Evolutionary conservation across 352 stramenopile genomes (phyloP).

Genomic region (Albugo laibachii): DNA sequence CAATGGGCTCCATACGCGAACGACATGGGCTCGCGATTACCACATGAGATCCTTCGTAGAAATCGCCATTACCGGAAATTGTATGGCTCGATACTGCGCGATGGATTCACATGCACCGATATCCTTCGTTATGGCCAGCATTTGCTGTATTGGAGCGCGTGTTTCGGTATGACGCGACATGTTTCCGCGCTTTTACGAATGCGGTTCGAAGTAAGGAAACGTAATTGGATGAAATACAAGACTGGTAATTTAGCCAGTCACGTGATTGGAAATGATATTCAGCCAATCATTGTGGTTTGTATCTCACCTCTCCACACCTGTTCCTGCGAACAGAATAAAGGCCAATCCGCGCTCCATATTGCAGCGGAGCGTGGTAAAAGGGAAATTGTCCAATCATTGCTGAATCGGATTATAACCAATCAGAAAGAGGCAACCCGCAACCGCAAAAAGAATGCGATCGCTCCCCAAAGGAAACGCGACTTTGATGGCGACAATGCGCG

Average conservation of each 20-base stretch:
- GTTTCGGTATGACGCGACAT: constrained; percentile 37
- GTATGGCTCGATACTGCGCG: constrained; percentile 4
- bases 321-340: constrained; percentile 39
- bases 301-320: constrained; percentile 33
- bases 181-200: constrained; percentile 24
- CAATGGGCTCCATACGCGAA: constrained; percentile 25
- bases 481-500: background rate
- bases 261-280: background rate
- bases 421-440: background rate
- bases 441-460: constrained; percentile 2
- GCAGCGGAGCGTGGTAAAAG: constrained; percentile 27
- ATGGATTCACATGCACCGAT: constrained; percentile 15
- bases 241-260: background rate
- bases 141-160: constrained; percentile 50
- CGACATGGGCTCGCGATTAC: constrained; percentile 38
- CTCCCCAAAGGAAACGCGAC: background rate
- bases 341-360: constrained; percentile 41
- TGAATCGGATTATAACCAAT: constrained; percentile 18
- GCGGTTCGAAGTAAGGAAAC: constrained; percentile 8
- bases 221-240: too few relatives aligned
- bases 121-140: constrained; percentile 55
- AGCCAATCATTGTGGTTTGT: constrained; percentile 5
- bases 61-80: background rate
- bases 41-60: constrained; percentile 7
- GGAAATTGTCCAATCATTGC: constrained; percentile 27